Base-by-base conservation (phyloP, 2,329 filamentous ascomycete genomes). In the Fusarium setosum region DNA sequence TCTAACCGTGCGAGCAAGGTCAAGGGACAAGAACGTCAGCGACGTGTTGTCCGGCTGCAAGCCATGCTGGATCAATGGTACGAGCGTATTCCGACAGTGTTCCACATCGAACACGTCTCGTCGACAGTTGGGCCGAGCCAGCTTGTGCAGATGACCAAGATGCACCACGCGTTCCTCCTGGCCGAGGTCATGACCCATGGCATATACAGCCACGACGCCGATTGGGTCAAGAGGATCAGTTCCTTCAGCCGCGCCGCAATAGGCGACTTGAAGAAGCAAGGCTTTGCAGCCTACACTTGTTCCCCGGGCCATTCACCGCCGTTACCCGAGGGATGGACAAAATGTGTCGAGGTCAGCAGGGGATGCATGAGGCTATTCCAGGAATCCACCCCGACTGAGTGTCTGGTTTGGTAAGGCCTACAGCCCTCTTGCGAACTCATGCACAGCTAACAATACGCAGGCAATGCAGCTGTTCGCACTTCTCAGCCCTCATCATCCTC, bases 51-150 rank as follows among this genome's bases (percentile, higher is more conserved):
- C 10, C 61, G 72, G 8, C 41, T 78, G 4, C 70, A 74, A 24
- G n/a, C 40, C 15, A 74, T 79, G 65, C 71, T 82, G 2, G 73
- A 77, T 13, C 70, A 72, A 20, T 82, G 80, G 80, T 74, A 76
- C 17, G 61, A 69, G 15, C 71, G 71, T 2, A 73, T 81, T 4
- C 78, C 79, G 0, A 9, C 55, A 0, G 67, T 73, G 1, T 75
- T 81, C 17, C 74, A 73, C 17, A 69, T 80, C 3, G 77, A 77
- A 3, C 65, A 75, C n/a, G 71, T 79, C 5, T 59, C 69, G 3
- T 60, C 71, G 4, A 72, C 69, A 1, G 68, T 80, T 1, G 68
- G 70, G 1, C 69, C 72, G 1, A 68, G 67, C 0, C 71, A 75
- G 20, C 67, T 77, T 2, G 63, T 75, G 18, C 75, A 77, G 40